A percentile compares a stretch with the other conserved stretches of the same genome.
Conservation (phyloP, 2,329 filamentous ascomycete genomes). For the Daldinia sp. region DNA sequence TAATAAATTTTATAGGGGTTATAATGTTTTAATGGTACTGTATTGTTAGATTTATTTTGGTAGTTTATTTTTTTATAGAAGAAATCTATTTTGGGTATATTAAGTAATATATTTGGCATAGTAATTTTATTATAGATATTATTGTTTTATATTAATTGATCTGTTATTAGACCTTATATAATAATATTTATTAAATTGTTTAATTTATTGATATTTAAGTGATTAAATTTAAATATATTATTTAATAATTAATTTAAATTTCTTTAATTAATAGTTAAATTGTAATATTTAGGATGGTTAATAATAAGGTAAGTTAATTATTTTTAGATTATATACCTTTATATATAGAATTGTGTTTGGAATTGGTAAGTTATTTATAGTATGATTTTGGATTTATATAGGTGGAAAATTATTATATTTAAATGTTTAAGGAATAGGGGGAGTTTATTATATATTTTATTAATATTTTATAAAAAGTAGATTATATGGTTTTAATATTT, state of each 20-base stretch:
- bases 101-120: not conserved
- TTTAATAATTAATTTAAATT: not conserved
- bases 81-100: not conserved
- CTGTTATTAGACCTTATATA: not conserved
- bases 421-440: not conserved
- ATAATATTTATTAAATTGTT: not conserved
- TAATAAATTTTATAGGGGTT: constrained; percentile 1
- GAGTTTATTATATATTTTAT: not conserved
- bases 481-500: not conserved
- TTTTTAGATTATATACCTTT: not conserved
- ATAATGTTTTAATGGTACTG: not conserved
- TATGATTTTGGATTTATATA: not conserved
- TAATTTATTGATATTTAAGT: constrained; percentile 1
- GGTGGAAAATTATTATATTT: not conserved
- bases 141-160: not conserved
- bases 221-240: not conserved
- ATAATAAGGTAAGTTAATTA: not conserved
- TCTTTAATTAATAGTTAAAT: not conserved
- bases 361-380: not conserved
- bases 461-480: not conserved
- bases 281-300: not conserved
- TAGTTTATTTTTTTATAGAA: not conserved
- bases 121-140: constrained; percentile 4
- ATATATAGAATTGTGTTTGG: not conserved
- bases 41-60: not conserved